phyloP scores from a whole-genome alignment of 495 filamentous ascomycete genomes.

The Aspergillus sparsus region DNA sequence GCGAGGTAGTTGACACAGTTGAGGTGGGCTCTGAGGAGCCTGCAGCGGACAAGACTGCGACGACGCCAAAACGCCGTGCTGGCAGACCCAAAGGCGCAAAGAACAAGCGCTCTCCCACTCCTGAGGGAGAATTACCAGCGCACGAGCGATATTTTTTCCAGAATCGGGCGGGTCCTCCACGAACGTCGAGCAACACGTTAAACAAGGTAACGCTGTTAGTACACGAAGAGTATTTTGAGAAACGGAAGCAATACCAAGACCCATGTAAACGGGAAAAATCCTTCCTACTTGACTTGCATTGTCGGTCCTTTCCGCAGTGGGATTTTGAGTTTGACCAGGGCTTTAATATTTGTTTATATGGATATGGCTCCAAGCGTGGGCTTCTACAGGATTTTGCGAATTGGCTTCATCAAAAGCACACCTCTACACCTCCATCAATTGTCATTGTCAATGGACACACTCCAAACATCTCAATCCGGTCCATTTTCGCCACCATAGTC shows the following conservation, averaged over 20 bases:
- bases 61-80: slow-evolving; percentile 57
- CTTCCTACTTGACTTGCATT: slow-evolving; percentile 73
- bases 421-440: slow-evolving; percentile 55
- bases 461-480: slow-evolving; percentile 70
- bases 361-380: slow-evolving; percentile 82
- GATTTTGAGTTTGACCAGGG: slow-evolving; percentile 83
- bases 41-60: slow-evolving; percentile 31
- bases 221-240: slow-evolving; percentile 86
- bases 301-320: slow-evolving; percentile 87
- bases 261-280: slow-evolving; percentile 70
- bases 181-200: slow-evolving; percentile 86
- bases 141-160: slow-evolving; percentile 94
- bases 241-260: slow-evolving; percentile 65
- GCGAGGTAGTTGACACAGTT: slow-evolving; percentile 41
- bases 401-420: slow-evolving; percentile 58
- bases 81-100: slow-evolving; percentile 60
- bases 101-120: slow-evolving; percentile 74
- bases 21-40: slow-evolving; percentile 35
- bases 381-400: slow-evolving; percentile 78
- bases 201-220: slow-evolving; percentile 73
- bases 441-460: slow-evolving; percentile 89
- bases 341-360: slow-evolving; percentile 90
- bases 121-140: slow-evolving; percentile 74
- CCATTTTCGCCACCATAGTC: slow-evolving; percentile 74
- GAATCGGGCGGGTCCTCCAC: slow-evolving; percentile 74